Conservation (phyloP, 805 yeast species). For the Metschnikowia hibisci region DNA sequence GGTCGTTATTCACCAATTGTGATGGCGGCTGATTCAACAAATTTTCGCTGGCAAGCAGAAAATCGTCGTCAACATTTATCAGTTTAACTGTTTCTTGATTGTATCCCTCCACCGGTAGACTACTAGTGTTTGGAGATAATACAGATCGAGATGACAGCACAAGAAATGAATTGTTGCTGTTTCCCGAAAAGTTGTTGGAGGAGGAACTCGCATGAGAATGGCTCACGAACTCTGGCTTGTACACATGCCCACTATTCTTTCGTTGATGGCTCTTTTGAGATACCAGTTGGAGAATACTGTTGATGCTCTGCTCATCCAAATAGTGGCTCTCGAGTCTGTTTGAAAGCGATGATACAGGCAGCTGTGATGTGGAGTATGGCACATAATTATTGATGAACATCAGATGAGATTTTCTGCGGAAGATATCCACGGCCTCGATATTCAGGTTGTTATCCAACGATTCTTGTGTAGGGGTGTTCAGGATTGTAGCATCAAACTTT, state of each 20-base stretch:
- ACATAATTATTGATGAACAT: conserved; percentile 12
- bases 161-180: conserved; percentile 8
- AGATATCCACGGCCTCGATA: background rate
- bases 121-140: background rate
- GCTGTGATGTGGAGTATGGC: conserved; percentile 14
- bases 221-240: conserved; percentile 12
- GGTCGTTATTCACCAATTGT: conserved; percentile 1
- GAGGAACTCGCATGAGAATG: background rate
- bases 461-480: background rate
- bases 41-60: conserved; percentile 3
- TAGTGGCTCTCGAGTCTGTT: conserved; percentile 27
- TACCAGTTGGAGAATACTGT: conserved; percentile 7
- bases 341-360: conserved; percentile 23
- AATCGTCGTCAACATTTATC: background rate
- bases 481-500: background rate
- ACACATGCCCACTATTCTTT: conserved; percentile 19
- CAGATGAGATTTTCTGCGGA: conserved; percentile 10
- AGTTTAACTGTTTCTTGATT: background rate
- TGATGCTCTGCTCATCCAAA: conserved; percentile 12
- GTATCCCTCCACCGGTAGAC: background rate
- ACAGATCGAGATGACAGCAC: background rate
- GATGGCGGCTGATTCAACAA: conserved; percentile 9
- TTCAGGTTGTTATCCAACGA: background rate
- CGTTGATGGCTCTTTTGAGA: conserved; percentile 10
- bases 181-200: background rate